Base-by-base conservation (phyloP, 2,329 filamentous ascomycete genomes). In the Aspergillus ibericus region DNA sequence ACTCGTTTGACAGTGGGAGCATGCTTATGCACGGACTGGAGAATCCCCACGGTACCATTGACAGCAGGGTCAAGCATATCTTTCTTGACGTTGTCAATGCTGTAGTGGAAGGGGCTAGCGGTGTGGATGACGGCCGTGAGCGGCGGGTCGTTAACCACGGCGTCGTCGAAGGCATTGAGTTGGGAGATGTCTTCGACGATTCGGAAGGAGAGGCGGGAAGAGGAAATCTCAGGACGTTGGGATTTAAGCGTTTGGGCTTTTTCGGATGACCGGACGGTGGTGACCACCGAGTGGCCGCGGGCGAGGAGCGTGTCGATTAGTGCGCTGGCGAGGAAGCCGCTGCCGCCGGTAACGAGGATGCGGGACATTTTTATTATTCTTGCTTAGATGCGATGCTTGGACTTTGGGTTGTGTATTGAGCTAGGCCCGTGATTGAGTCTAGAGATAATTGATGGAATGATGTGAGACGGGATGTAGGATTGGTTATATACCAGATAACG, bases 101-200 rank as follows among this genome's bases (percentile, higher is more conserved):
- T 86, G 70, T 87, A 83, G 66, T 88, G 85, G 76, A 88, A 92
- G 0, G 90, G 89, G 0, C 83, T 86, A 1, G 88, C 88, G 2
- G 87, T 89, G 72, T 91, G 87, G 51, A 91, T 81, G 48, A 93
- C 88, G 20, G 82, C 85, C 66, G 89, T 86, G 59, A 93, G 88
- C 0, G 85, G 83, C 0, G 83, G 83, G 46, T 84, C 78, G 10
- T 82, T 84, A 46, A 82, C 72, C 27, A 85, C 80, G 8, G 82
- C 83, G 60, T 81, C 70, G 58, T 88, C 82, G 63, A 93, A 93
- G 9, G 88, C 88, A n/a, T 54, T 55, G 12, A 59, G 53, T 8
- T 84, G 69, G 0, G 87, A 85, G 60, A 93, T 87, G 63, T 93
- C 88, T 38, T 83, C 80, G 7, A 93, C 88, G 58, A 93, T 83